A percentile compares a stretch with the other conserved stretches of the same genome.
Conservation (phyloP, 306 rosid species). For the Trichosanthes cucumerina region DNA sequence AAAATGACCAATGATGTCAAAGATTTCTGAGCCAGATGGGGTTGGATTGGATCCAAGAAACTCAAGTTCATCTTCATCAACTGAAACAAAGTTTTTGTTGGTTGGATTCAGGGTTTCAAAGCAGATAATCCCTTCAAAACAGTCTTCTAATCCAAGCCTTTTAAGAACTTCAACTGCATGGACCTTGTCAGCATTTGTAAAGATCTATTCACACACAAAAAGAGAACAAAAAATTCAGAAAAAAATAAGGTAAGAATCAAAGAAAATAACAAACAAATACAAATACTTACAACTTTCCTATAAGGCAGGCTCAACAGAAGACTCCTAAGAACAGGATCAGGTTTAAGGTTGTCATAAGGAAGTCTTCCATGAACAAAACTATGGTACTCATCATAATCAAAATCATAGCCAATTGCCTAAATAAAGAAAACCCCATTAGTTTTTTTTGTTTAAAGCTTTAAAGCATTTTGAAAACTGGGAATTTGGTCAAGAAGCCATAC, state of each 20-base stretch:
- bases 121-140: constrained; percentile 87
- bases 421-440: constrained; percentile 16
- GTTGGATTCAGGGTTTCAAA: constrained; percentile 84
- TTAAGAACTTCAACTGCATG: constrained; percentile 67
- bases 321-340: constrained; percentile 71
- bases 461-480: background rate
- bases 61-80: constrained; percentile 68
- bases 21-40: constrained; percentile 29
- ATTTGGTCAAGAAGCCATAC: constrained; percentile 22
- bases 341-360: constrained; percentile 78
- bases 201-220: constrained; percentile 38
- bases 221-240: background rate
- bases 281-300: constrained; percentile 55
- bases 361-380: constrained; percentile 90
- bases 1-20: constrained; percentile 75
- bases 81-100: constrained; percentile 44
- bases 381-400: constrained; percentile 89
- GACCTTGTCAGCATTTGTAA: constrained; percentile 81
- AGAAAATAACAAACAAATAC: background rate
- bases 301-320: constrained; percentile 69
- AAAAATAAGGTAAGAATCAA: background rate
- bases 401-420: constrained; percentile 89
- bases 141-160: constrained; percentile 84
- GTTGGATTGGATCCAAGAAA: constrained; percentile 32
- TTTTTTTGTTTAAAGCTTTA: background rate